Conservation (phyloP, 2,329 filamentous ascomycete genomes). For the Rugonectria rugulosa region DNA sequence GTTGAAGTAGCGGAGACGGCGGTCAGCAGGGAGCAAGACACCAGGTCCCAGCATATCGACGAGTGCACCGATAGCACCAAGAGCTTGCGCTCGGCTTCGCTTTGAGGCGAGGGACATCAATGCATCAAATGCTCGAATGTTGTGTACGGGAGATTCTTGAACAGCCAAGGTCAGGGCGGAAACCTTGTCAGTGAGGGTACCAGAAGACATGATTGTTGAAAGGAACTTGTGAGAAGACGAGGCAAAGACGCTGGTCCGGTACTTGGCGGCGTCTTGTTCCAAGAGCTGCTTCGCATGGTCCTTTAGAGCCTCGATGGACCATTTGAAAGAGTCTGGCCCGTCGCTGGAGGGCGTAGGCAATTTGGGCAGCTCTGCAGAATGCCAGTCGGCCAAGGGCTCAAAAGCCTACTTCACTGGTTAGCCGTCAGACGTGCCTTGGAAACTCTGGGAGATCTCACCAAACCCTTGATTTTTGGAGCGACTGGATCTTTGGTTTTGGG, state of each 20-base stretch:
- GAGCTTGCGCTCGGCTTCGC: conserved; percentile 89
- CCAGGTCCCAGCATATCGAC: conserved; percentile 95
- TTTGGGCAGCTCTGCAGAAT: conserved; percentile 52
- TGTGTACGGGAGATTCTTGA: conserved; percentile 96
- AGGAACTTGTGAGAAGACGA: conserved; percentile 95
- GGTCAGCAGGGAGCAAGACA: conserved; percentile 80
- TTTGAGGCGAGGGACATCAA: conserved; percentile 86
- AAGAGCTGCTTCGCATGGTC: conserved; percentile 77
- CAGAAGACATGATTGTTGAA: conserved; percentile 94
- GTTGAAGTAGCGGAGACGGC: conserved; percentile 81
- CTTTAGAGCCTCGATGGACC: conserved; percentile 62
- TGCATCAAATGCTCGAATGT: conserved; percentile 86
- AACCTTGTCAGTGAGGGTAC: conserved; percentile 95
- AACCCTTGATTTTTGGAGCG: conserved; percentile 41
- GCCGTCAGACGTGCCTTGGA: conserved; percentile 38
- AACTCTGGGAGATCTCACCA: conserved; percentile 42
- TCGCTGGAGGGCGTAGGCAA: conserved; percentile 56
- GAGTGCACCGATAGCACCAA: conserved; percentile 89
- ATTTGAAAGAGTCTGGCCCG: conserved; percentile 51
- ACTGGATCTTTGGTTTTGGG: conserved; percentile 43
- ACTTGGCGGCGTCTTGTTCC: conserved; percentile 78
- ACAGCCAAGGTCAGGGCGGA: conserved; percentile 93
- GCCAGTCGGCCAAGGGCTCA: conserved; percentile 66
- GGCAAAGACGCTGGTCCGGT: conserved; percentile 75
- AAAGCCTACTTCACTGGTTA: conserved; percentile 56